phyloP scores from a whole-genome alignment of 108 stramenopile species.

The Aurantiochytrium sp. region DNA sequence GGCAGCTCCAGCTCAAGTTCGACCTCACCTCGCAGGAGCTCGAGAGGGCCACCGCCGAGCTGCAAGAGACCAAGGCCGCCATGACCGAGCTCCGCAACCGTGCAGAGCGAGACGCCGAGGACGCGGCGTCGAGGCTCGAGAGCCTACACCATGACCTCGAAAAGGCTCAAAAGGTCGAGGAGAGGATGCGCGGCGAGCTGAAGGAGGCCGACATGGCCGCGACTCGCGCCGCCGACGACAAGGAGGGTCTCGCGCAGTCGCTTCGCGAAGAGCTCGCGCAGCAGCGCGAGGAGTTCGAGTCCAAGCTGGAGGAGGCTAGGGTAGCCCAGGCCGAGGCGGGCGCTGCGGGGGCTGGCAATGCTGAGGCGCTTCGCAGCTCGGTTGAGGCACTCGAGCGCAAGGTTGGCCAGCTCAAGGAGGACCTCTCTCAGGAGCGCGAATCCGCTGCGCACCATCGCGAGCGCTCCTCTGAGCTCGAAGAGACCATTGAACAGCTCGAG shows the following conservation, averaged over 20 bases:
- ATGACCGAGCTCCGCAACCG: background rate
- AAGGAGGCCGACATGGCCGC: background rate
- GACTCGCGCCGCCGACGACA: background rate
- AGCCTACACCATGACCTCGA: background rate
- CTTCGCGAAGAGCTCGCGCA: background rate
- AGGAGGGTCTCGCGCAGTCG: background rate
- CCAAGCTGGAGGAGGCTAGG: background rate
- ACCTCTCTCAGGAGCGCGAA: background rate
- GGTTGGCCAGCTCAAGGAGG: background rate
- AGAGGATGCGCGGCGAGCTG: background rate
- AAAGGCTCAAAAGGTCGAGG: background rate
- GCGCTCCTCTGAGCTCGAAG: background rate
- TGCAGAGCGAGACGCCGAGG: background rate
- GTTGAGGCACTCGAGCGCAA: background rate
- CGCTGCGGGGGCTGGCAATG: background rate
- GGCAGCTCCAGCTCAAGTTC: background rate
- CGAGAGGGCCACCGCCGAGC: background rate
- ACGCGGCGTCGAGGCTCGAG: background rate
- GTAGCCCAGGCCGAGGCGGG: background rate
- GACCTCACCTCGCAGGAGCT: slow-evolving; percentile 1
- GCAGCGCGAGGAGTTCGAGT: background rate
- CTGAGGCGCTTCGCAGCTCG: background rate
- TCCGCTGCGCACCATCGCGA: background rate
- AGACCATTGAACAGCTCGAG: background rate
- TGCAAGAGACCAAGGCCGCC: background rate